Evolutionary conservation across 805 yeast genomes (phyloP), one percentile per base, ranked within the genome.

Genomic region (Metschnikowia corniflorae): DNA sequence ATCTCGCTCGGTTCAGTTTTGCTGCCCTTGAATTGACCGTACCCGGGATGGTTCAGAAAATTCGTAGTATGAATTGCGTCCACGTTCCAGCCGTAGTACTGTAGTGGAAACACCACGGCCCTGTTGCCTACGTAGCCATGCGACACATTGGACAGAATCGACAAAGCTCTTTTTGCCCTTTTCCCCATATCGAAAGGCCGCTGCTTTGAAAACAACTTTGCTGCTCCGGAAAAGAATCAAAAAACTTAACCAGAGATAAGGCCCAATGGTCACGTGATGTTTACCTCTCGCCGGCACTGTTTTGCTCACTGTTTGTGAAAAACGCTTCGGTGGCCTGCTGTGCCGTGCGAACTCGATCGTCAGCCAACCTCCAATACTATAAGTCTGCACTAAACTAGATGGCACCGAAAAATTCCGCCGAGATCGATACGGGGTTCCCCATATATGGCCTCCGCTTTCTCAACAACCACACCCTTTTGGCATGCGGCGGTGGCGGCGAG

Each of bases 401-500:
- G 49, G 33, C 47, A 22, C 31, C 43, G n/a, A 49, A 49, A 27
- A 37, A 65, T 24, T 53, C 61, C 19, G 68, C 69, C 6, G 50
- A 58, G 16, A 52, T 68, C 23, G 65, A 63, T 41, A 56, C 66
- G 13, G 91, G 86, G 2, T 85, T 80, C 51, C 97, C 98, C 1
- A 70, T 88, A 9, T 85, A 82, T 49, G 91, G 87, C 2, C 81
- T 91, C 35, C 75, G 77, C 42, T 88, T 86, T 55, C 66, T 80
- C 29, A 70, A 75, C 47, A 72, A 79, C 44, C 62, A 68, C 42
- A 73, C 80, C 1, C 57, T 89, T 18, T 58, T 88, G 32, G 82
- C 82, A 19, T 79, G 87, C 3, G 98, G 98, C 27, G 98, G 98
- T 29, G 97, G 97, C 20, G 97, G 97, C 17, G 95, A 86, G 57